A percentile compares a stretch with the other conserved stretches of the same genome.
phyloP scores from a whole-genome alignment of 345 rosid species.

The Hypericum perforatum region DNA sequence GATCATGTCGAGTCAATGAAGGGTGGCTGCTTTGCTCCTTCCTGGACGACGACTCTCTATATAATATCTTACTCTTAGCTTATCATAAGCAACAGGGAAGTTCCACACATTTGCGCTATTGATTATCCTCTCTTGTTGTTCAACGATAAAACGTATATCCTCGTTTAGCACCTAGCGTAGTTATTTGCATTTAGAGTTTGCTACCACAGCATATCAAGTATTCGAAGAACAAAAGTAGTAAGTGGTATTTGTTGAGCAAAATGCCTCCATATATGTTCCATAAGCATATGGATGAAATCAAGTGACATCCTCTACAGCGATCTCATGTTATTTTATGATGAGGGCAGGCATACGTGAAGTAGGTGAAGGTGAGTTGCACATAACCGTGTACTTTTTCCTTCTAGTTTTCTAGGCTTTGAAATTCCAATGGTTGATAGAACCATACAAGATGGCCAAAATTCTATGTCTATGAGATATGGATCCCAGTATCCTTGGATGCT shows the following conservation, averaged over 20 bases:
- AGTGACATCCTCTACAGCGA: conserved; percentile 84
- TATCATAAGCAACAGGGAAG: conserved; percentile 79
- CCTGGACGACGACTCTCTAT: conserved; percentile 72
- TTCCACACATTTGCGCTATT: conserved; percentile 90
- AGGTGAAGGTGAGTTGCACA: conserved; percentile 94
- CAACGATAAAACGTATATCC: conserved; percentile 73
- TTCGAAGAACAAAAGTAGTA: too few relatives aligned
- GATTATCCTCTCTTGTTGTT: conserved; percentile 91
- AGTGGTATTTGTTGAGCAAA: conserved; percentile 77
- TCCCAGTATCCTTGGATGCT: conserved; percentile 97
- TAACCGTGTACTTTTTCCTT: conserved; percentile 59
- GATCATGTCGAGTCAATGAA: conserved; percentile 33
- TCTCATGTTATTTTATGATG: conserved; percentile 71
- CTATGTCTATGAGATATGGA: conserved; percentile 97
- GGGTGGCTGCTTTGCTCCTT: conserved; percentile 57
- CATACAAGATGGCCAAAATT: conserved; percentile 91
- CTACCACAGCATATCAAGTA: too few relatives aligned
- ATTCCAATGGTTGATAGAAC: conserved; percentile 91
- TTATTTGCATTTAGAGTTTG: too few relatives aligned
- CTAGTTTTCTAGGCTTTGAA: conserved; percentile 89
- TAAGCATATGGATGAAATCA: conserved; percentile 81
- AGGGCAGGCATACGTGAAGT: conserved; percentile 91
- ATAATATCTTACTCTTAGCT: conserved; percentile 90
- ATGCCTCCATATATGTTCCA: conserved; percentile 80
- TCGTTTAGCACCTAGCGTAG: conserved; percentile 68